Evolutionary conservation across 257 asterid genomes (phyloP).

Genomic region (Salvia hispanica): DNA sequence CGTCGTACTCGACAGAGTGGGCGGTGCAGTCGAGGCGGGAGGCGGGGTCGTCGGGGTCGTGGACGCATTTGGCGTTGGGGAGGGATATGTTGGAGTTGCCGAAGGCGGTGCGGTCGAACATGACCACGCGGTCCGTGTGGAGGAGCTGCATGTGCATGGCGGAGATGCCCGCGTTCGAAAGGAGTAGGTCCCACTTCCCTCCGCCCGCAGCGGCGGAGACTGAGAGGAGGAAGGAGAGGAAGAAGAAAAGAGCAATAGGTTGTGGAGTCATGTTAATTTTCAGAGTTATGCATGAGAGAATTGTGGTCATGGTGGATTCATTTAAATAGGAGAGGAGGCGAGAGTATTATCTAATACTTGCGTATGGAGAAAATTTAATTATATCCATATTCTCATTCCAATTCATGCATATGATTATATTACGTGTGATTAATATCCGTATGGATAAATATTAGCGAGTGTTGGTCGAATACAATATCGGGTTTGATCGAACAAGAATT

Average conservation of each 20-base stretch:
- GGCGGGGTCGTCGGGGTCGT: conserved; percentile 28
- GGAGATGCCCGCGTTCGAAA: conserved; percentile 48
- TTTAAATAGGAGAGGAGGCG: too few species aligned
- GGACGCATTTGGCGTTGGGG: conserved; percentile 47
- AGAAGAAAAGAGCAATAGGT: conserved; percentile 6
- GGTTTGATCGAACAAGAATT: too few species aligned
- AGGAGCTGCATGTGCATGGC: conserved; percentile 85
- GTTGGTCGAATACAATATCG: too few species aligned
- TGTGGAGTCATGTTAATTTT: conserved; percentile 8
- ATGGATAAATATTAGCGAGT: too few species aligned
- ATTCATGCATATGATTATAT: too few species aligned
- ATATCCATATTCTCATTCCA: too few species aligned
- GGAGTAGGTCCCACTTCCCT: conserved; percentile 49
- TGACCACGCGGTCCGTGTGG: conserved; percentile 55
- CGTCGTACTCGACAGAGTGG: conserved; percentile 20
- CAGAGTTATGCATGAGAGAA: too few species aligned
- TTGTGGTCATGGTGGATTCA: too few species aligned
- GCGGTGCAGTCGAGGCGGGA: conserved; percentile 42
- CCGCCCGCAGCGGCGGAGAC: neutral
- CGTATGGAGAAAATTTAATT: too few species aligned
- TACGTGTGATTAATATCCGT: too few species aligned
- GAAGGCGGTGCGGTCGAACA: conserved; percentile 64
- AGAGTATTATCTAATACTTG: neutral
- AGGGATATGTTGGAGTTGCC: conserved; percentile 62
- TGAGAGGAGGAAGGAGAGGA: neutral